These are phyloP conservation scores for Sphaerostilbella broomeana DNA, from an alignment of 2,329 filamentous ascomycete species.

Conservation along the genomic window DNA sequence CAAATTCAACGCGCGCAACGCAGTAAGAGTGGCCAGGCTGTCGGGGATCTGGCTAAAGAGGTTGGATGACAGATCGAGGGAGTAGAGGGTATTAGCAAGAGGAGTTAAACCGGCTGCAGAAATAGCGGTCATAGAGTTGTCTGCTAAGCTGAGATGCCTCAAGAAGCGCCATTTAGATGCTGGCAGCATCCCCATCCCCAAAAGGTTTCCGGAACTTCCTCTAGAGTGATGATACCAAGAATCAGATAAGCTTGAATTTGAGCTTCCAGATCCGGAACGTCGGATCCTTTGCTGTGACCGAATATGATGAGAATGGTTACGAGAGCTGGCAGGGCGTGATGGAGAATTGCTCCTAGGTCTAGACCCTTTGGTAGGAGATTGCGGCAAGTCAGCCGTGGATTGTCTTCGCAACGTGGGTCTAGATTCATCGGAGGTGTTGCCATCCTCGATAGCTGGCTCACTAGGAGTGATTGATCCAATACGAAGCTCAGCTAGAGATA, in stretches of 20 bases:
- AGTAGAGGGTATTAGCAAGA: conserved; percentile 80
- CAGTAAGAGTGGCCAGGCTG: conserved; percentile 75
- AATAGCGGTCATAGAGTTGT: conserved; percentile 82
- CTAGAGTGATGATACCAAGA: conserved; percentile 53
- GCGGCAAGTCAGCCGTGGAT: conserved; percentile 40
- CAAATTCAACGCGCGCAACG: conserved; percentile 85
- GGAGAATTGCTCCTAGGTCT: conserved; percentile 76
- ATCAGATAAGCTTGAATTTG: conserved; percentile 69
- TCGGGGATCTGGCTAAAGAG: conserved; percentile 93
- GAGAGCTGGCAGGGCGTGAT: conserved; percentile 65
- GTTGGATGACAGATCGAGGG: conserved; percentile 86
- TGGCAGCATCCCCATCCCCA: conserved; percentile 65
- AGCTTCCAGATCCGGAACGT: conserved; percentile 87
- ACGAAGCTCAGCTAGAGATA: conserved; percentile 43
- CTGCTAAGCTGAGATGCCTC: conserved; percentile 82
- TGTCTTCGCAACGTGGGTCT: conserved; percentile 39
- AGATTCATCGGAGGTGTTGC: conserved; percentile 25
- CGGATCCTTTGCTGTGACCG: conserved; percentile 69
- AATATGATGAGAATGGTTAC: conserved; percentile 61
- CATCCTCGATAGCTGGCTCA: conserved; percentile 42
- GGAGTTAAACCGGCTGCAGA: conserved; percentile 69
- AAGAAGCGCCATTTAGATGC: conserved; percentile 92
- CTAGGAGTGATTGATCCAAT: conserved; percentile 54
- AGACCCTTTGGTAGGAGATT: conserved; percentile 36
- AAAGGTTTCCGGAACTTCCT: conserved; percentile 72